phyloP scores from a whole-genome alignment of 192 early-diverging fungal species.

The Mortierella hygrophila region DNA sequence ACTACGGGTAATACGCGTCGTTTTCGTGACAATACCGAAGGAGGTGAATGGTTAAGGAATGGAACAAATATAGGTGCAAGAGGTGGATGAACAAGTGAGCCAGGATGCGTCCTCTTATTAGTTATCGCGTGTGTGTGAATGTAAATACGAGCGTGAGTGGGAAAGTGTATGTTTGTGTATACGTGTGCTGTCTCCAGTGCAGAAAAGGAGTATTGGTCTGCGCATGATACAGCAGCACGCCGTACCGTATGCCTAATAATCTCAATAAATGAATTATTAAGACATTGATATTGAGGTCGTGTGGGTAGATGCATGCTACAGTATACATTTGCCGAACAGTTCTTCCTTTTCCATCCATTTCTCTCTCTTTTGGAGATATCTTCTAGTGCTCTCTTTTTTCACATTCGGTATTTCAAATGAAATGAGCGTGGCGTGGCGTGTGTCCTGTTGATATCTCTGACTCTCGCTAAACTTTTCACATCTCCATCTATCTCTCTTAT shows the following conservation, averaged over 20 bases:
- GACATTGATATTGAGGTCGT: background rate
- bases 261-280: constrained; percentile 2
- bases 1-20: background rate
- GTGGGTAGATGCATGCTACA: background rate
- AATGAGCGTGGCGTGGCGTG: constrained; percentile 6
- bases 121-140: background rate
- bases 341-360: background rate
- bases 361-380: background rate
- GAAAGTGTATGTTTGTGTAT: background rate
- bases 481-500: background rate
- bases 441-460: background rate
- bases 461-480: background rate
- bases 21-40: too few relatives aligned
- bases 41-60: background rate
- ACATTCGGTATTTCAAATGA: constrained; percentile 7
- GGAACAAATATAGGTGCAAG: background rate
- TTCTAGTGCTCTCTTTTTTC: background rate
- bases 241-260: background rate
- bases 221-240: background rate
- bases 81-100: background rate
- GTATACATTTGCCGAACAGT: background rate
- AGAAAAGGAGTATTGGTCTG: background rate
- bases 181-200: background rate
- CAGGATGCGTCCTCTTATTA: background rate
- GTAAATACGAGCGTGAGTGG: background rate